Base-by-base conservation (phyloP, 805 yeast species). In the Metschnikowia proteae region DNA sequence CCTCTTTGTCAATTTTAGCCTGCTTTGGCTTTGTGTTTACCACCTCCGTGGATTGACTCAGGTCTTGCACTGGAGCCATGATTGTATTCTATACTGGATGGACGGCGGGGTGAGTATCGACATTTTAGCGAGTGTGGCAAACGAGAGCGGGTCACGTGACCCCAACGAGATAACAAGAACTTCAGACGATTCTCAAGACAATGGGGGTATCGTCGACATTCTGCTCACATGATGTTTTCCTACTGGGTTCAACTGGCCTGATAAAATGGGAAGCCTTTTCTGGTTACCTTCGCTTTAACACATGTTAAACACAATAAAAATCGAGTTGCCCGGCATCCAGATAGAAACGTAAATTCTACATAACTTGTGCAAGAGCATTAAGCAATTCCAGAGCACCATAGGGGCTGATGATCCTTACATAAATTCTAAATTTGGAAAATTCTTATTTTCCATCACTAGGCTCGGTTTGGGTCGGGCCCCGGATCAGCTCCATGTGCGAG, bases 1-100 rank as follows among this genome's bases (percentile, higher is more conserved):
- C 96, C 64, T 90, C 97, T 60, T 84, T 95, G 32, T 69, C 71
- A 35, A 61, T 58, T 46, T 58, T 60, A 4, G 60, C 60, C 13
- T 51, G 58, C 30, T 55, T 63, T 43, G 61, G 53, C 54, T 64
- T 65, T 33, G 60, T 39, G 13, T 52, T 53, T 28, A 55, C 62
- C 29, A 57, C 54, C 27, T 50, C 52, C n/a, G 46, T 41, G 23
- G 56, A 27, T 29, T 45, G 52, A 38, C 52, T 49, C 41, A 34
- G 49, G 37, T 67, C 72, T 59, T 63, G 67, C 26, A 60, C 60
- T 25, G 73, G 73, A n/a, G 74, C 66, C 75, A 70, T 70, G 45
- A 28, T 44, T 44, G 33, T 29, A 39, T 31, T 34, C 22, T 38
- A 27, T 38, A 38, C 25, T 38, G 8, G 13, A 9, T 30, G 34